Evolutionary conservation across 805 yeast species (phyloP).

Genomic region (Saturnispora galanensis): DNA sequence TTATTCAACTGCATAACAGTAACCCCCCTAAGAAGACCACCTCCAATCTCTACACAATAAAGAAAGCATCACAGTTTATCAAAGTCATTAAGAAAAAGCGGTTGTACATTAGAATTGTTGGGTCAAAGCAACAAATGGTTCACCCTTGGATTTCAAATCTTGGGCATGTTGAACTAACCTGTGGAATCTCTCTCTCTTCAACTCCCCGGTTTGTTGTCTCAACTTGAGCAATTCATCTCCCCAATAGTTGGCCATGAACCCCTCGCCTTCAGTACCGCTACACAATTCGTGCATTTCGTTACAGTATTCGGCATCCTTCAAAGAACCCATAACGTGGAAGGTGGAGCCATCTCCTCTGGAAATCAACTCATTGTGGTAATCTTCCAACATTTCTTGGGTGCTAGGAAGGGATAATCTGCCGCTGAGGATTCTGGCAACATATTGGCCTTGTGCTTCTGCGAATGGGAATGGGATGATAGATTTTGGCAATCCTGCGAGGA

Average conservation of each 20-base stretch:
- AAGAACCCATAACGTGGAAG: slow-evolving; percentile 45
- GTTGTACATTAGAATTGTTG: slow-evolving; percentile 4
- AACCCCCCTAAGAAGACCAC: no score
- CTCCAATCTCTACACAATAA: neutral
- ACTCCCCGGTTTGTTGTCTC: slow-evolving; percentile 19
- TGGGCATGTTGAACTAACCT: slow-evolving; percentile 22
- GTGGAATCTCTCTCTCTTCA: slow-evolving; percentile 23
- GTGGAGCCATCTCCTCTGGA: slow-evolving; percentile 37
- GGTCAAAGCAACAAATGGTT: slow-evolving; percentile 16
- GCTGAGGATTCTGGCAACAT: slow-evolving; percentile 31
- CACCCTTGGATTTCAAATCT: slow-evolving; percentile 17
- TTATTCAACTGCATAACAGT: no score
- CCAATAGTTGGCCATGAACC: slow-evolving; percentile 27
- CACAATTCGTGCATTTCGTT: slow-evolving; percentile 32
- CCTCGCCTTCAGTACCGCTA: slow-evolving; percentile 27
- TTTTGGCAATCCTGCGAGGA: slow-evolving; percentile 33
- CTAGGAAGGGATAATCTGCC: slow-evolving; percentile 36
- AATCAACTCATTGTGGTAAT: slow-evolving; percentile 27
- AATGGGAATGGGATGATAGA: slow-evolving; percentile 43
- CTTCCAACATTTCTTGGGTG: slow-evolving; percentile 26
- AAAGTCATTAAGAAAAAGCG: neutral
- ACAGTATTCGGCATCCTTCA: slow-evolving; percentile 52
- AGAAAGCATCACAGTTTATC: neutral
- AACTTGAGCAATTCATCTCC: slow-evolving; percentile 18
- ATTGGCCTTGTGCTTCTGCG: slow-evolving; percentile 39